Conservation (phyloP, 2,329 filamentous ascomycete genomes). For the Boeremia exigua region DNA sequence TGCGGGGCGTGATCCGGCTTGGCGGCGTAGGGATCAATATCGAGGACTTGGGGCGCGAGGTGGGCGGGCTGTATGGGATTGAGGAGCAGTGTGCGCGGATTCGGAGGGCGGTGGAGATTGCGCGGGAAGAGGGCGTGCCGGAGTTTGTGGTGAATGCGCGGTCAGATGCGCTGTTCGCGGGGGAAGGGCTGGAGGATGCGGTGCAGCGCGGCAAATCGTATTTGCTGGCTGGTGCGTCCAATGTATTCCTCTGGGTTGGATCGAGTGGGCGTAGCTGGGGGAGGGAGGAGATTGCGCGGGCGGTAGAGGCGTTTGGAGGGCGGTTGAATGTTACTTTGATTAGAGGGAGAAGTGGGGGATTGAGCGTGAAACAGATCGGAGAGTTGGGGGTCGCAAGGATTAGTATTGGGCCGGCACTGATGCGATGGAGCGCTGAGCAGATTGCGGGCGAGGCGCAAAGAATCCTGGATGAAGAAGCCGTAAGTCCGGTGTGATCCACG, state of each 20-base stretch:
- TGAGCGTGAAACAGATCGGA: slow-evolving; percentile 33
- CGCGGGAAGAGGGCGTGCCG: slow-evolving; percentile 55
- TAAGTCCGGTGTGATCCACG: neutral
- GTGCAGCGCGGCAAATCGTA: slow-evolving; percentile 63
- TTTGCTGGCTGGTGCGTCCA: slow-evolving; percentile 64
- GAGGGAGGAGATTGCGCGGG: slow-evolving; percentile 28
- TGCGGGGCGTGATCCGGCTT: slow-evolving; percentile 54
- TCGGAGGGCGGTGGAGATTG: slow-evolving; percentile 50
- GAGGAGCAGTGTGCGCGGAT: slow-evolving; percentile 60
- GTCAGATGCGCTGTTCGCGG: slow-evolving; percentile 60
- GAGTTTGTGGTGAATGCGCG: slow-evolving; percentile 58
- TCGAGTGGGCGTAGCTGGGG: slow-evolving; percentile 44
- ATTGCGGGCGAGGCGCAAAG: slow-evolving; percentile 28
- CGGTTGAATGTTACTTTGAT: slow-evolving; percentile 37
- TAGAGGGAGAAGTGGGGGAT: slow-evolving; percentile 20
- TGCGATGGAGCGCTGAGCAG: slow-evolving; percentile 19
- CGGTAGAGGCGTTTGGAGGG: slow-evolving; percentile 30
- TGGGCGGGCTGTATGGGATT: slow-evolving; percentile 48
- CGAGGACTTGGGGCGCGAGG: slow-evolving; percentile 56
- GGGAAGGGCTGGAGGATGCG: slow-evolving; percentile 54
- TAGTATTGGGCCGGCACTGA: slow-evolving; percentile 40
- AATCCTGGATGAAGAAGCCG: slow-evolving; percentile 19
- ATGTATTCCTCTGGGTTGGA: slow-evolving; percentile 67
- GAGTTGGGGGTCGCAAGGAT: slow-evolving; percentile 43
- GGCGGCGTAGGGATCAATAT: slow-evolving; percentile 66